Base-by-base conservation (phyloP, 2,329 filamentous ascomycete species). In the Phialophora chinensis region DNA sequence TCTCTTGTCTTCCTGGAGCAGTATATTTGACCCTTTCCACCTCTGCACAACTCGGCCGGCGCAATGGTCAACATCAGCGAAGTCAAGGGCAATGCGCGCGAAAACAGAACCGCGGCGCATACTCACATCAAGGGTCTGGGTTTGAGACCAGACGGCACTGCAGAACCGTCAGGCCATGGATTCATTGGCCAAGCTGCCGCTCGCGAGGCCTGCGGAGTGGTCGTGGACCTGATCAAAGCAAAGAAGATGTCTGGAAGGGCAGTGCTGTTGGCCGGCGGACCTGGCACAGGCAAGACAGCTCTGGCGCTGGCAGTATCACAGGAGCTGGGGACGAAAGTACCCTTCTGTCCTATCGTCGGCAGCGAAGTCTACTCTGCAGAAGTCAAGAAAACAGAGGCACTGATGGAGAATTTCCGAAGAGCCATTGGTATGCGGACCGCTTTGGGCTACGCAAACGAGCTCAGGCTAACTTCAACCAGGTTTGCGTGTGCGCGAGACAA, bases 331-430 rank as follows among this genome's bases (percentile, higher is more conserved):
- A 97, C 93, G 58, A 98, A 97, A 83, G 96, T 99, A 65, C 95
- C 95, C 6, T 99, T 99, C 79, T 97, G 95, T 79, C 93, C 94
- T 47, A 98, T 99, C 77, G 95, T 97, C 61, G 95, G 93, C 74
- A 97, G 93, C 83, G 95, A 99, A 81, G 91, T 99, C 75, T 99
- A 97, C 83, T 97, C 92, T 73, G 90, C 94, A 54, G 95, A 99
- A 81, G 93, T 99, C 71, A 99, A 99, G 88, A 99, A 99, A 88
- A 99, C 95, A 58, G 95, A 99, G 80, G 91, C 96, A 72, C 83
- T 99, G 77, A 98, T 98, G 95, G 95, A 99, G 85, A 98, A 98
- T 83, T 99, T 99, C 80, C 88, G 95, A 77, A 87, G 95, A 77
- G 95, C 95, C 66, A 99, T 99, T 79, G 95, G 94, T 86, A 81